Evolutionary conservation across 495 filamentous ascomycete genomes (phyloP), one percentile per base, ranked within the genome.

Genomic region (Penicillium goetzii): DNA sequence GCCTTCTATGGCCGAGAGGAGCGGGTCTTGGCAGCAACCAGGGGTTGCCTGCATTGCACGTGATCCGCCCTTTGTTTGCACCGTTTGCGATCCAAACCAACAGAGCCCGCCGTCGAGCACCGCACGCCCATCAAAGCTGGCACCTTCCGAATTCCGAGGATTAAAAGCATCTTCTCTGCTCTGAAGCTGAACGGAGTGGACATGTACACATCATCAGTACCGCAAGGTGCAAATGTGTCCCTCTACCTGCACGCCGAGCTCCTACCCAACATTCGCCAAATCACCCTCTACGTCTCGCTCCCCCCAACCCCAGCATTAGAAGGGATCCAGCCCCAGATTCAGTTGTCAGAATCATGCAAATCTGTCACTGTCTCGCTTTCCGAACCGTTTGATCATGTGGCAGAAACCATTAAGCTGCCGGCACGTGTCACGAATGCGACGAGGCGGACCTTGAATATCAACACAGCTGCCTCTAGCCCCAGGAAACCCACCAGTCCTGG

Each of bases 161-260:
- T 52, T 36, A n/a, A 57, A 23, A n/a, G 21, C 21, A 21, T 28
- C 54, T 12, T 26, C 54, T 43, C 4, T 9, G 41, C 8, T 49
- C n/a, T n/a, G 41, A 11, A 28, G 43, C 56, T 33, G 19, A 12
- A 3, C 23, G 25, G 32, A 10, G 50, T 53, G 43, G 54, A 45
- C 52, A 65, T 65, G 58, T 58, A 28, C 14, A 26, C 23, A 2
- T 47, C 25, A 60, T 38, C 50, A 21, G 25, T n/a, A 9, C 41
- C 32, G 7, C 36, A 36, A 36, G 25, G 60, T 66, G 36, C 62
- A 58, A 43, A 69, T 23, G 25, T 54, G 1, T 34, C 66, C 7
- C 57, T 86, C 21, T 76, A 81, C 53, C 80, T 97, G 21, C 93
- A 97, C 71, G 92, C 93, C 17, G 95, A 99, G 81, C 85, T 95